Evolutionary conservation across 768 basidiomycete genomes (phyloP).

Genomic region (Mycena crocata): DNA sequence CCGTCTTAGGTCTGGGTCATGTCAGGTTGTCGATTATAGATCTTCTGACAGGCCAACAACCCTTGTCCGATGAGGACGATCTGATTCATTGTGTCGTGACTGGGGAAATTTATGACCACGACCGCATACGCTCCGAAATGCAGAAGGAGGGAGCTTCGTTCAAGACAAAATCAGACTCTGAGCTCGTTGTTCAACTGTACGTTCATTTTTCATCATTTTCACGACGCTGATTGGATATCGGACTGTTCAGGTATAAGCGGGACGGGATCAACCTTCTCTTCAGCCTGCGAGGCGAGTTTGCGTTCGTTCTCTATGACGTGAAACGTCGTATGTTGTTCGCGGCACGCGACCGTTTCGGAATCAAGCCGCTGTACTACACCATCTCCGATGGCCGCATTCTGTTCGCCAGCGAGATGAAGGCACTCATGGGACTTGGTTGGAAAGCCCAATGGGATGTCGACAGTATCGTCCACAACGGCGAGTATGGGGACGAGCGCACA

Average conservation of each 20-base stretch:
- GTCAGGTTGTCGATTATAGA: constrained; percentile 34
- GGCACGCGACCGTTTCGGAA: constrained; percentile 35
- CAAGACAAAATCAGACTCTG: constrained; percentile 33
- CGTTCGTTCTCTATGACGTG: constrained; percentile 35
- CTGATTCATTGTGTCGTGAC: constrained; percentile 30
- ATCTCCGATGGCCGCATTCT: constrained; percentile 25
- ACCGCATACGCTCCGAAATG: constrained; percentile 31
- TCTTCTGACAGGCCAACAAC: constrained; percentile 32
- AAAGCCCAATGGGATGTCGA: constrained; percentile 33
- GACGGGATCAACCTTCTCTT: constrained; percentile 29
- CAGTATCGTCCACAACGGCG: constrained; percentile 23
- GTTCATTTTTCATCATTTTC: background rate
- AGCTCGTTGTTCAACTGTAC: constrained; percentile 33
- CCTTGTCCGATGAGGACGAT: constrained; percentile 27
- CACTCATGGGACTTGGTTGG: constrained; percentile 33
- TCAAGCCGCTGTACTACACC: constrained; percentile 39
- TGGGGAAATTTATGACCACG: constrained; percentile 35
- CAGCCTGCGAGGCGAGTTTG: constrained; percentile 34
- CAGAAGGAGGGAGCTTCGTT: constrained; percentile 25
- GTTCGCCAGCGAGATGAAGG: constrained; percentile 35
- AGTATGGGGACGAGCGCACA: constrained; percentile 27
- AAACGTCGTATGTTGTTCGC: constrained; percentile 24
- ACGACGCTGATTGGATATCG: too few species aligned
- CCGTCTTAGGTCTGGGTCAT: constrained; percentile 31
- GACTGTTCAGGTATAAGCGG: constrained; percentile 29